A percentile compares a stretch with the other conserved stretches of the same genome.
phyloP scores from a whole-genome alignment of 768 basidiomycete genomes.

The Auriscalpium vulgare region DNA sequence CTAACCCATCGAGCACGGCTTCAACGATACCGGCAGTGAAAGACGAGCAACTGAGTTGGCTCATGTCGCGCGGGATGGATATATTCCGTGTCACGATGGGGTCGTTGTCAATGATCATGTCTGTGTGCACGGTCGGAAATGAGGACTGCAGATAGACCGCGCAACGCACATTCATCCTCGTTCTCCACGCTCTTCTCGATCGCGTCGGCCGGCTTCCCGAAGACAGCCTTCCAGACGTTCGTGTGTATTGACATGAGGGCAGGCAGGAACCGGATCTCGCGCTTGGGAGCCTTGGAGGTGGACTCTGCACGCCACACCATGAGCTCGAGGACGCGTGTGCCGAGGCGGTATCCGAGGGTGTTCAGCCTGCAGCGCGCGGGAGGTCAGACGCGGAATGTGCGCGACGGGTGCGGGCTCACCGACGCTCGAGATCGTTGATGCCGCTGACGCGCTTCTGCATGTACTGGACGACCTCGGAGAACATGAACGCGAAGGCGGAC shows the following conservation, averaged over 20 bases:
- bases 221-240: slow-evolving; percentile 91
- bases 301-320: slow-evolving; percentile 75
- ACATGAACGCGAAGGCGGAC: slow-evolving; percentile 80
- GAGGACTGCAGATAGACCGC: slow-evolving; percentile 1
- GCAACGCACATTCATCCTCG: slow-evolving; percentile 80
- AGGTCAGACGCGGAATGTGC: background rate
- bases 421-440: slow-evolving; percentile 90
- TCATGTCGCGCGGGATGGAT: slow-evolving; percentile 91
- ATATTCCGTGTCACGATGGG: slow-evolving; percentile 87
- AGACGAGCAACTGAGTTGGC: slow-evolving; percentile 91
- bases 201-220: slow-evolving; percentile 88
- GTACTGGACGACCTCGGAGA: slow-evolving; percentile 91
- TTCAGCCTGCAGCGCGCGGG: slow-evolving; percentile 54
- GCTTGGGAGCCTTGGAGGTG: slow-evolving; percentile 81
- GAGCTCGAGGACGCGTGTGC: slow-evolving; percentile 79
- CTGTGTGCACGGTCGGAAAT: slow-evolving; percentile 30
- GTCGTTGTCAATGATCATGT: slow-evolving; percentile 98
- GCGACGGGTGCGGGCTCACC: slow-evolving; percentile 40
- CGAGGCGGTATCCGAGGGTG: slow-evolving; percentile 88
- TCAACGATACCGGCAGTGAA: slow-evolving; percentile 97
- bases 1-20: slow-evolving; percentile 88
- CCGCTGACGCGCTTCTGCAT: slow-evolving; percentile 93
- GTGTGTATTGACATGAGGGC: slow-evolving; percentile 92
- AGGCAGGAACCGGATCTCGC: slow-evolving; percentile 85
- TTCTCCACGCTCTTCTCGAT: slow-evolving; percentile 96